A percentile compares a stretch with the other conserved stretches of the same genome.
Conservation (phyloP, 495 filamentous ascomycete species). For the Aspergillus ellipticus region DNA sequence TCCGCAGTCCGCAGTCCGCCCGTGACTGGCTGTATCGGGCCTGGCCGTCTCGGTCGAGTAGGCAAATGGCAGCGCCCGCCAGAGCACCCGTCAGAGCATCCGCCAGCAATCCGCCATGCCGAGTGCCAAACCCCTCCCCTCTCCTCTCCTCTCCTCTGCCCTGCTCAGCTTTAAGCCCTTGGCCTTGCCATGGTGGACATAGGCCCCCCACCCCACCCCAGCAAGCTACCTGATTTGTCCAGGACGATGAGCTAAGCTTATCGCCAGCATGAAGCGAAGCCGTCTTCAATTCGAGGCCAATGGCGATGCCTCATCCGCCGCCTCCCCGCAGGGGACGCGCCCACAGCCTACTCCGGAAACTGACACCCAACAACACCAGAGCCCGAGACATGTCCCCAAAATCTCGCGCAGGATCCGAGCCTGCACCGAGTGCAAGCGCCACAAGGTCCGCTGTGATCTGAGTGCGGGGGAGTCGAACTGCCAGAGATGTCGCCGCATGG, state of each 20-base stretch:
- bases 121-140: slow-evolving; percentile 8
- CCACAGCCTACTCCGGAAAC: slow-evolving; percentile 27
- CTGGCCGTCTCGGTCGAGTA: slow-evolving; percentile 5
- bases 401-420: slow-evolving; percentile 56
- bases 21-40: slow-evolving; percentile 2
- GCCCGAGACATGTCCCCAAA: slow-evolving; percentile 40
- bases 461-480: slow-evolving; percentile 42
- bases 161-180: not conserved
- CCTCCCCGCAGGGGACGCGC: slow-evolving; percentile 29
- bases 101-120: slow-evolving; percentile 10
- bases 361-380: slow-evolving; percentile 25
- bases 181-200: not conserved
- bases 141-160: slow-evolving; percentile 1
- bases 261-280: slow-evolving; percentile 43
- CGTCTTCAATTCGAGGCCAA: slow-evolving; percentile 43
- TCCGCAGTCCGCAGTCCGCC: too few relatives aligned
- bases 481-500: slow-evolving; percentile 48
- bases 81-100: not conserved
- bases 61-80: slow-evolving; percentile 5
- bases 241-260: slow-evolving; percentile 16
- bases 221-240: not conserved
- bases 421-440: slow-evolving; percentile 53
- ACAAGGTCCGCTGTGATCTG: slow-evolving; percentile 54
- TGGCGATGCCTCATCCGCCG: slow-evolving; percentile 39
- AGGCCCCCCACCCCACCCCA: not conserved